These are phyloP conservation scores for Vitis labrusca DNA, from an alignment of 164 flowering plant genomes.

Conservation along the genomic window DNA sequence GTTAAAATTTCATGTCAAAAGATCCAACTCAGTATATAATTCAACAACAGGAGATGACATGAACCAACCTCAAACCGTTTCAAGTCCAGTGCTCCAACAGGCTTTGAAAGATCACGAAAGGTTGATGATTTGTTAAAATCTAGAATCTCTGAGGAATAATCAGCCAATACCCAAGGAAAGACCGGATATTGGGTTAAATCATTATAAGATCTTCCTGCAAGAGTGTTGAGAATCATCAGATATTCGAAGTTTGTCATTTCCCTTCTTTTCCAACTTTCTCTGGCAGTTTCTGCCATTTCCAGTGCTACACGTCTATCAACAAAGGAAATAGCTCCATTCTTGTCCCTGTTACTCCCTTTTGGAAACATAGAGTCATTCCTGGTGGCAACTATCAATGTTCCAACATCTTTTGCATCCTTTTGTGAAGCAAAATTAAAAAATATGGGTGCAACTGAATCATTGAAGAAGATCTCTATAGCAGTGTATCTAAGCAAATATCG, in stretches of 20 bases:
- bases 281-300: slow-evolving; percentile 90
- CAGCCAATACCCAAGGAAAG: slow-evolving; percentile 97
- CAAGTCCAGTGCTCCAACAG: slow-evolving; percentile 89
- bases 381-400: slow-evolving; percentile 72
- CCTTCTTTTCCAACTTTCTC: slow-evolving; percentile 95
- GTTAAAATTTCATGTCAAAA: neutral
- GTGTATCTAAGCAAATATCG: slow-evolving; percentile 91
- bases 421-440: slow-evolving; percentile 84
- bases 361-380: slow-evolving; percentile 79
- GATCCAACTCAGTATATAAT: neutral
- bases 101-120: slow-evolving; percentile 94
- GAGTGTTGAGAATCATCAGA: slow-evolving; percentile 88
- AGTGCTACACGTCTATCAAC: slow-evolving; percentile 86
- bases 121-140: slow-evolving; percentile 94
- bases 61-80: slow-evolving; percentile 87
- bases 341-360: slow-evolving; percentile 71
- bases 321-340: slow-evolving; percentile 69
- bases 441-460: slow-evolving; percentile 75
- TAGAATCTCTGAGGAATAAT: slow-evolving; percentile 87
- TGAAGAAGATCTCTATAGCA: slow-evolving; percentile 88
- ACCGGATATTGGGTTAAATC: slow-evolving; percentile 98
- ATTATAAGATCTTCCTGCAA: slow-evolving; percentile 95
- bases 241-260: slow-evolving; percentile 97
- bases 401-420: slow-evolving; percentile 86
- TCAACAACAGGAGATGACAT: neutral